Conservation (phyloP, 768 basidiomycete genomes). For the Auriculariales sp. region DNA sequence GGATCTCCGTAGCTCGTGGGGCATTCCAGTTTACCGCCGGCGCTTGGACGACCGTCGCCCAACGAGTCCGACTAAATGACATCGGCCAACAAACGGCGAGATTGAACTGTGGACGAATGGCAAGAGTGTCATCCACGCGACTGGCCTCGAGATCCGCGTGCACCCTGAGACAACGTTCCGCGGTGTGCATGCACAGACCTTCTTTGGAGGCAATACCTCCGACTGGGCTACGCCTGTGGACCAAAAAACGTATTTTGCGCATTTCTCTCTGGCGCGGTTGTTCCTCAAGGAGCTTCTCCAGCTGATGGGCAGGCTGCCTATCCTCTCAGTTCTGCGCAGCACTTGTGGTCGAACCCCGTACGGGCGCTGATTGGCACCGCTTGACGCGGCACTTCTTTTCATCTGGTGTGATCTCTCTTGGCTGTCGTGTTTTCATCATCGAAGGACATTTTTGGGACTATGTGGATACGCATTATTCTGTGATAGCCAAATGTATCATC, state of each 20-base stretch:
- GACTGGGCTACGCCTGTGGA: slow-evolving; percentile 46
- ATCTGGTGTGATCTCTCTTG: too few relatives aligned
- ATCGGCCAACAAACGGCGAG: slow-evolving; percentile 53
- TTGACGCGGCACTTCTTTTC: too few relatives aligned
- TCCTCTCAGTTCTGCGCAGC: too few relatives aligned
- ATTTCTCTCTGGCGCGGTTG: slow-evolving; percentile 32
- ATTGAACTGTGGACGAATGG: slow-evolving; percentile 53
- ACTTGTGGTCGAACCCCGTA: too few relatives aligned
- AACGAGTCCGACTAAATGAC: slow-evolving; percentile 65
- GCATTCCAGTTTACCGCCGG: slow-evolving; percentile 49
- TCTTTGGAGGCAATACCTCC: slow-evolving; percentile 47
- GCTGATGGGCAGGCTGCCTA: too few relatives aligned
- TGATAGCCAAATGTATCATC: too few relatives aligned
- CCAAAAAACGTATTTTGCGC: slow-evolving; percentile 52
- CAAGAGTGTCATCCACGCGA: slow-evolving; percentile 42
- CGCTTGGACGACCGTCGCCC: slow-evolving; percentile 49
- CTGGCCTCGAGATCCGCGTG: slow-evolving; percentile 39
- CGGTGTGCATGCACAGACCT: slow-evolving; percentile 62
- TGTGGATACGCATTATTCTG: too few relatives aligned
- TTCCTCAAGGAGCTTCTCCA: too few relatives aligned
- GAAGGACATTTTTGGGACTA: too few relatives aligned
- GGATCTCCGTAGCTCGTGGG: slow-evolving; percentile 56
- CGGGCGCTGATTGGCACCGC: too few relatives aligned
- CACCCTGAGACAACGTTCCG: slow-evolving; percentile 35
- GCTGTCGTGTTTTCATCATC: too few relatives aligned